These are phyloP conservation scores for Graphilbum fragrans DNA, from an alignment of 2,329 filamentous ascomycete genomes.

Conservation along the genomic window DNA sequence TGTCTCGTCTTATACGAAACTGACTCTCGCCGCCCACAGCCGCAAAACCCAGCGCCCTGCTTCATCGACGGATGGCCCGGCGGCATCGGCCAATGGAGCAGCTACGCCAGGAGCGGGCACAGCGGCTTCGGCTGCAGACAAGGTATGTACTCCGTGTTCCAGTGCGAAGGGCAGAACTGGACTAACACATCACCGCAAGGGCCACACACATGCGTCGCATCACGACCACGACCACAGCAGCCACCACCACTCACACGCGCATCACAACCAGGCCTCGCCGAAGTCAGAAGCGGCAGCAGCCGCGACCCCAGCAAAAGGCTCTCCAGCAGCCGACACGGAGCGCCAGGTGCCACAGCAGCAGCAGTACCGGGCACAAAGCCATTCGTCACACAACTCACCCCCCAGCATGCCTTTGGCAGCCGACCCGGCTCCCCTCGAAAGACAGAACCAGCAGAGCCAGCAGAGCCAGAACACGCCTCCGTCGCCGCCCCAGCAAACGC, in stretches of 20 bases:
- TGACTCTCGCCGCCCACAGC: background rate
- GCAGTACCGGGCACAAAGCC: no score
- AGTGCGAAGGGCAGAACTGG: no score
- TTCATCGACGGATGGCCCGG: background rate
- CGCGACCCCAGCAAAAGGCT: background rate
- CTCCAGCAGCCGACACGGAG: no score
- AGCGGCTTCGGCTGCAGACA: background rate
- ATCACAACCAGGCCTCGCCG: background rate
- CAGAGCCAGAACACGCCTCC: background rate
- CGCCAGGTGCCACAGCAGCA: no score
- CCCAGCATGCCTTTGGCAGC: no score
- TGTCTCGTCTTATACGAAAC: background rate
- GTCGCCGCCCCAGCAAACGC: background rate
- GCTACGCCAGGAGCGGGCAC: background rate
- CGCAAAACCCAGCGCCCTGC: background rate
- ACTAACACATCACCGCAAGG: background rate
- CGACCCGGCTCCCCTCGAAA: no score
- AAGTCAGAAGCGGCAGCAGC: background rate
- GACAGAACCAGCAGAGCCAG: background rate
- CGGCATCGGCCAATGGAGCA: background rate
- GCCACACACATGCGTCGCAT: slow-evolving; percentile 1
- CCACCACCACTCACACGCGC: background rate
- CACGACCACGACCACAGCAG: slow-evolving; percentile 1
- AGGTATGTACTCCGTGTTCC: background rate
- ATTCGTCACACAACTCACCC: no score